Percentiles rank a stretch among this genome's conserved stretches.
Evolutionary conservation across 345 rosid species (phyloP).

Genomic region (Salix arbutifolia): DNA sequence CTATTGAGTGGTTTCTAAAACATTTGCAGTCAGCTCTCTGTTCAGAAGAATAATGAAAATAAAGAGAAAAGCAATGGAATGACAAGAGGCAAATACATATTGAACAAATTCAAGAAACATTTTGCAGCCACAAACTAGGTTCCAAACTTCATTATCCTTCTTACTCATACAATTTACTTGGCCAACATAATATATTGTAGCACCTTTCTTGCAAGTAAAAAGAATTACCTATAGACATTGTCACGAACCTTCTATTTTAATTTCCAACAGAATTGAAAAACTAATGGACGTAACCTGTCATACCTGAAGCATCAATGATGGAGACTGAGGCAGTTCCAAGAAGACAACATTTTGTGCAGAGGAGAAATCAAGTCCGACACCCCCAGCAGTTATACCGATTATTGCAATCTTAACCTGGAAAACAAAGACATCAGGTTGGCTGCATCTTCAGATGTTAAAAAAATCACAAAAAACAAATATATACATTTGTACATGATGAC

Average conservation of each 20-base stretch:
- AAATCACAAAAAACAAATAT: background rate
- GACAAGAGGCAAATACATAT: background rate
- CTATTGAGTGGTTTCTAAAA: no score
- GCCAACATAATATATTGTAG: no score
- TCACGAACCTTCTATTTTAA: background rate
- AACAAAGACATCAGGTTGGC: background rate
- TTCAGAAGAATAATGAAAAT: background rate
- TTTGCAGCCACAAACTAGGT: background rate
- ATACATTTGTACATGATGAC: background rate
- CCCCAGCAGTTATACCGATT: slow-evolving; percentile 88
- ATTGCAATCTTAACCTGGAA: slow-evolving; percentile 77
- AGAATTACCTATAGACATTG: background rate
- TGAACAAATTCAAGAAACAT: background rate
- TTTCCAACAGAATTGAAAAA: background rate
- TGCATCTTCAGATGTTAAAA: background rate
- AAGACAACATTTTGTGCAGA: slow-evolving; percentile 86
- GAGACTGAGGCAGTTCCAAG: slow-evolving; percentile 82
- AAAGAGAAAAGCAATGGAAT: background rate
- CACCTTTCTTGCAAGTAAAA: background rate
- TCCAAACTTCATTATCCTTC: background rate
- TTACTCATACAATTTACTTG: background rate
- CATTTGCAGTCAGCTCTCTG: no score
- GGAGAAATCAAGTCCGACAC: slow-evolving; percentile 93
- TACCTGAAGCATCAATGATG: slow-evolving; percentile 94
- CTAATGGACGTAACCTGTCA: background rate